These are phyloP conservation scores for Globisporangium radiosum DNA, from an alignment of 352 stramenopile species.

Conservation along the genomic window DNA sequence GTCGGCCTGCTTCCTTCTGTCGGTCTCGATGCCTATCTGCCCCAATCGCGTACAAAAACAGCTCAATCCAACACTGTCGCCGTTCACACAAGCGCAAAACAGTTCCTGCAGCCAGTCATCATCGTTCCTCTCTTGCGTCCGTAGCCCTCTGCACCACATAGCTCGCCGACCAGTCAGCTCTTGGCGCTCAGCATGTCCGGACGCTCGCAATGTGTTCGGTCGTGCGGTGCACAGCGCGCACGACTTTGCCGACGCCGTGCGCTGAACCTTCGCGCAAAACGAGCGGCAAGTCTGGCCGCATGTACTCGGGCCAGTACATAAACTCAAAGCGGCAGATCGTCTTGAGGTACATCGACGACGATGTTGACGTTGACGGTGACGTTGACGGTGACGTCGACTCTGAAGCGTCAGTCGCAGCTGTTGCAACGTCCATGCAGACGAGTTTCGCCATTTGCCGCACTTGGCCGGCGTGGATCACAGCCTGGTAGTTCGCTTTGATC, in stretches of 20 bases:
- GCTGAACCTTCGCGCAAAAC: conserved; percentile 59
- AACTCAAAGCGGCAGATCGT: conserved; percentile 79
- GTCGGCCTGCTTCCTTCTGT: too few relatives aligned
- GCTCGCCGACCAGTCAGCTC: too few relatives aligned
- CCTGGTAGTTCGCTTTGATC: conserved; percentile 72
- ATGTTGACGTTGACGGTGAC: neutral
- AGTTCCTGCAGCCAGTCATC: too few relatives aligned
- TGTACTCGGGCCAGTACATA: conserved; percentile 84
- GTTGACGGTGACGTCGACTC: too few relatives aligned
- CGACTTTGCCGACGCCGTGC: conserved; percentile 63
- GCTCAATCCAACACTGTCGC: too few relatives aligned
- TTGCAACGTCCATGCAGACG: conserved; percentile 29
- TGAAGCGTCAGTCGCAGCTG: neutral
- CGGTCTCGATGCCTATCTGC: too few relatives aligned
- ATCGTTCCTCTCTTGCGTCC: too few relatives aligned
- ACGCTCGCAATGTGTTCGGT: conserved; percentile 35
- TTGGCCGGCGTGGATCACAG: conserved; percentile 74
- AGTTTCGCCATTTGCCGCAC: conserved; percentile 81
- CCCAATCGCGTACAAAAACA: too few relatives aligned
- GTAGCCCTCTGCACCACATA: too few relatives aligned
- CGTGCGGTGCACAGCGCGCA: conserved; percentile 49
- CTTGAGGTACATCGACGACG: conserved; percentile 15
- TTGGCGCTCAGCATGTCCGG: conserved; percentile 30
- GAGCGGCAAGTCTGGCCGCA: conserved; percentile 69
- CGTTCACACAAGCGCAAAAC: too few relatives aligned